Evolutionary conservation across 2,329 filamentous ascomycete species (phyloP), one percentile per base, ranked within the genome.

Genomic region (Ampelomyces quisqualis): DNA sequence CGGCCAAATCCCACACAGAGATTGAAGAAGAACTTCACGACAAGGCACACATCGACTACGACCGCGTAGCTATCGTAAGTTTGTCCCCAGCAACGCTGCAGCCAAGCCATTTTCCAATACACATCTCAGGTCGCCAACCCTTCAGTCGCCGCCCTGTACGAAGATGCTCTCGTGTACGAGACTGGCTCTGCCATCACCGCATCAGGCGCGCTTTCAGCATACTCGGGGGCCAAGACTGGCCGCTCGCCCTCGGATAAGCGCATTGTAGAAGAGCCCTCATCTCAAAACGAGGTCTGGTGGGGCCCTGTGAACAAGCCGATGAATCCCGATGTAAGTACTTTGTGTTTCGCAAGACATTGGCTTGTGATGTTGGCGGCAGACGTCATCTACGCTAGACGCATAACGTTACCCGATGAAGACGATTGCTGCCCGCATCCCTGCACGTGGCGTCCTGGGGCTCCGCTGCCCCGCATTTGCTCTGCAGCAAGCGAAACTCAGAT

Each of bases 231-330:
- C 63, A 98, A 98, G 82, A 98, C 93, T 49, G 93, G 93, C 50
- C 90, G 93, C 55, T 98, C 93, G 49, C 93, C 93, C 17, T 84
- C 88, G 40, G 93, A 98, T 76, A 98, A 98, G 85, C 86, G 93
- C 70, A 88, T 98, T 68, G 93, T 98, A 68, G 83, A 94, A 76
- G 93, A 98, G 73, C 77, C 84, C 45, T 78, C 82, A 50, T 97
- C 93, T 53, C 85, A 95, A 71, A 85, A 93, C 42, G 83, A 98
- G 48, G 81, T 98, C 65, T 98, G 93, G 93, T 97, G 93, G 93
- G 93, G 93, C 65, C 91, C 93, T 41, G 93, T 98, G 59, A 98
- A 98, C 81, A 97, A 97, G 82, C 88, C 91, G 68, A 98, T 98
- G 93, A 85, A 82, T 58, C 82, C 90, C 62, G 90, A 97, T 72